phyloP scores from a whole-genome alignment of 2,329 filamentous ascomycete genomes.

The Cladophialophora carrionii region DNA sequence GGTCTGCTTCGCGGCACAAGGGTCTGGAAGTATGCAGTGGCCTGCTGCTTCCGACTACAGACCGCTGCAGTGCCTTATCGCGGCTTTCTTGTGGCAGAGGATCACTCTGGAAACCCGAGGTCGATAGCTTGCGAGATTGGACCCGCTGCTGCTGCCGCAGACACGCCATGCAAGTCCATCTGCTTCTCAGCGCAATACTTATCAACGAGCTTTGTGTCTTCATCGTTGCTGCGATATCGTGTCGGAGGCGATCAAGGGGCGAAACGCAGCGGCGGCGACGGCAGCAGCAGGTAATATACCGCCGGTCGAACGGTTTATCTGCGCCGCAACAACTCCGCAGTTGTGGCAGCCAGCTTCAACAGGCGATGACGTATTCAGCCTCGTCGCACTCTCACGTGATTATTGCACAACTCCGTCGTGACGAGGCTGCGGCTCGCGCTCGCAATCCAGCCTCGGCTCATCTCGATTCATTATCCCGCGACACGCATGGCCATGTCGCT shows the following conservation, averaged over 20 bases:
- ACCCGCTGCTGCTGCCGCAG: slow-evolving; percentile 13
- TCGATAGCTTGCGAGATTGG: slow-evolving; percentile 4
- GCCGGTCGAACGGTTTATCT: neutral
- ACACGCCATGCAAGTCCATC: slow-evolving; percentile 24
- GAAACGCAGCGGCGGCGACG: slow-evolving; percentile 3
- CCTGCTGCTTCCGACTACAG: neutral
- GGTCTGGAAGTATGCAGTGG: slow-evolving; percentile 8
- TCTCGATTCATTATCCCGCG: neutral
- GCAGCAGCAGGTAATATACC: neutral
- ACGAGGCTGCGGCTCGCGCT: neutral
- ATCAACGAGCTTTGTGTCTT: slow-evolving; percentile 7
- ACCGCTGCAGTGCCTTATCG: neutral
- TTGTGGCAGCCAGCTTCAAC: slow-evolving; percentile 1
- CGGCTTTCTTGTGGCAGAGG: neutral
- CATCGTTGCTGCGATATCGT: neutral
- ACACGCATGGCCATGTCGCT: neutral
- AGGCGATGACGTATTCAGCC: slow-evolving; percentile 1
- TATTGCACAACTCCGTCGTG: neutral
- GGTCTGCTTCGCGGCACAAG: slow-evolving; percentile 10
- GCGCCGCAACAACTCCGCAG: neutral
- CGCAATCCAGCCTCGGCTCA: neutral
- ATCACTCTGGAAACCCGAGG: neutral
- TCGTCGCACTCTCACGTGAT: neutral
- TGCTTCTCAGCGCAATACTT: neutral
- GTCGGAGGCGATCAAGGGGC: neutral